Percentiles rank a stretch among this genome's conserved stretches.
These are phyloP conservation scores for Periconia sp. DNA, from an alignment of 2,329 filamentous ascomycete genomes.

Conservation along the genomic window DNA sequence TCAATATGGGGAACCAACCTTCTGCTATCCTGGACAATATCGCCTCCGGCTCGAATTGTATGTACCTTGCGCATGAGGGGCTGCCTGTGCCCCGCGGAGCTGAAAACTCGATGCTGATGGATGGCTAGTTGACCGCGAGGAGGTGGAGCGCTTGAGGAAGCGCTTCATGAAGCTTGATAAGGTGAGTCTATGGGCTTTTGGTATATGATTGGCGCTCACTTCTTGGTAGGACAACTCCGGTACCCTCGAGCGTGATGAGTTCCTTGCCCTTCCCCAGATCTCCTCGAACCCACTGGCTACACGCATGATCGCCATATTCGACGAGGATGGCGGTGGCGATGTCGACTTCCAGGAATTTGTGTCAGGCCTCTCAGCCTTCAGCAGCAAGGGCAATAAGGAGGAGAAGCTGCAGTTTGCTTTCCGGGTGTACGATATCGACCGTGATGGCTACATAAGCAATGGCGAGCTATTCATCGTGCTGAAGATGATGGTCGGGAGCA, in stretches of 20 bases:
- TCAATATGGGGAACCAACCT: conserved; percentile 61
- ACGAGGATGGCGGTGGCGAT: conserved; percentile 96
- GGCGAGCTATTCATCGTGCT: conserved; percentile 98
- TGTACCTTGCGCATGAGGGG: conserved; percentile 37
- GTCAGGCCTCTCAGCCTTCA: conserved; percentile 91
- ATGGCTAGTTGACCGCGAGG: conserved; percentile 85
- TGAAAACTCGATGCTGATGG: conserved; percentile 35
- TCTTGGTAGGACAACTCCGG: conserved; percentile 89
- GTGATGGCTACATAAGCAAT: conserved; percentile 98
- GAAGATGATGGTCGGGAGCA: conserved; percentile 99
- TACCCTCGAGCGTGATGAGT: conserved; percentile 98
- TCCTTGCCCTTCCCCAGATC: conserved; percentile 95
- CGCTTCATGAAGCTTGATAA: conserved; percentile 99
- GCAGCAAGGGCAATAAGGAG: conserved; percentile 97
- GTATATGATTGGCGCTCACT: not conserved
- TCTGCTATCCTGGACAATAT: conserved; percentile 88
- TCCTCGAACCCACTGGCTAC: conserved; percentile 97
- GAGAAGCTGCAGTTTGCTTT: conserved; percentile 98
- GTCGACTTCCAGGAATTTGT: conserved; percentile 99
- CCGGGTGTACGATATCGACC: conserved; percentile 99
- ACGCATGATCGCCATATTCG: conserved; percentile 99
- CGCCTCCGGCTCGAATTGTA: conserved; percentile 96
- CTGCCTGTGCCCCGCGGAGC: conserved; percentile 33
- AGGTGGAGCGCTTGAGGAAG: conserved; percentile 94
- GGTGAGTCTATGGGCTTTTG: conserved; percentile 68